Evolutionary conservation across 202 grass and related monocot genomes (phyloP).

Genomic region (Cymbopogon flexuosus): DNA sequence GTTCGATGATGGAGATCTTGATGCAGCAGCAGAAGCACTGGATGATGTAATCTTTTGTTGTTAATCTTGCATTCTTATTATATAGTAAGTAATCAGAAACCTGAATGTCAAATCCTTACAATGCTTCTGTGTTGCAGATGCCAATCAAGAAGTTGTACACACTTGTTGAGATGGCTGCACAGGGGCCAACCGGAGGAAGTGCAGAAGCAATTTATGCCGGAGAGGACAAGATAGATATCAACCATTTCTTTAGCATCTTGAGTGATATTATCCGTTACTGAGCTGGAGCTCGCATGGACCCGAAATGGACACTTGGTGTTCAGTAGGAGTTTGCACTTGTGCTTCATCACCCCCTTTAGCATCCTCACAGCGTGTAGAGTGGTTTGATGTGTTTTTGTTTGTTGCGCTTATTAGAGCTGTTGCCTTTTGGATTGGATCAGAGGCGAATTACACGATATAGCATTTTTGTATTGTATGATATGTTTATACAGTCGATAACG

Average conservation of each 20-base stretch:
- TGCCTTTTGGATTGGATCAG: neutral
- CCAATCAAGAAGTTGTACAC: constrained; percentile 78
- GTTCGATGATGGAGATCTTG: constrained; percentile 60
- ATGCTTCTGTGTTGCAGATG: constrained; percentile 42
- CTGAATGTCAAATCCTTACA: constrained; percentile 25
- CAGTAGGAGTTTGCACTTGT: constrained; percentile 13
- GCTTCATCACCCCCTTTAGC: neutral
- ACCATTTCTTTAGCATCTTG: constrained; percentile 94
- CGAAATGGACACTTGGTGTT: neutral
- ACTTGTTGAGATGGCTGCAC: constrained; percentile 91
- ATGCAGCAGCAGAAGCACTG: constrained; percentile 69
- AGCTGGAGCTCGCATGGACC: constrained; percentile 16
- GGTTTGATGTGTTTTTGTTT: constrained; percentile 22
- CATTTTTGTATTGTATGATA: neutral
- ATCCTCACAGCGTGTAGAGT: neutral
- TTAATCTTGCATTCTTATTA: constrained; percentile 1
- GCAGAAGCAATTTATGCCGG: constrained; percentile 73
- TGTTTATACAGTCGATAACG: neutral
- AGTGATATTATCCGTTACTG: constrained; percentile 56
- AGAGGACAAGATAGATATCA: constrained; percentile 78
- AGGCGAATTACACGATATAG: neutral
- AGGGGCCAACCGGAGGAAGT: constrained; percentile 55
- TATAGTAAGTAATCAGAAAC: neutral
- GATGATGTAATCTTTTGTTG: constrained; percentile 59
- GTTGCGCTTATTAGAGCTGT: neutral